Conservation (phyloP, 306 rosid species). For the Dalbergia oliveri region DNA sequence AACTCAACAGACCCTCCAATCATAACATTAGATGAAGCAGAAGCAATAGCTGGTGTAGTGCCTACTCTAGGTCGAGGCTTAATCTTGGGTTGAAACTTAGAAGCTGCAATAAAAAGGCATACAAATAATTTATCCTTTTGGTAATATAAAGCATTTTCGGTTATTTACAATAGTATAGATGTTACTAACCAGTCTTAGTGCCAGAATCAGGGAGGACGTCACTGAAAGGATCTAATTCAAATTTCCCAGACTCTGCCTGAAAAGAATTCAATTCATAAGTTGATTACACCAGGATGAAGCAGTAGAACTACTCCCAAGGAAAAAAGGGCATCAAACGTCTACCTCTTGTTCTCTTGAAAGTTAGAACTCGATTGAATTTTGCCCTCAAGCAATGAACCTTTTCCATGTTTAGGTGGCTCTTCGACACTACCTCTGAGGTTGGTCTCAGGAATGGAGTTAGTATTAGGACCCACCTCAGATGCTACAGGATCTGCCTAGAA, state of each 20-base stretch:
- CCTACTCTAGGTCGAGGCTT: slow-evolving; percentile 63
- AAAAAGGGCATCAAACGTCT: slow-evolving; percentile 26
- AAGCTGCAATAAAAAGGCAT: slow-evolving; percentile 48
- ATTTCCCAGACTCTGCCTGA: slow-evolving; percentile 53
- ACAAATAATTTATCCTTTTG: slow-evolving; percentile 33
- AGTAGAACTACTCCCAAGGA: background rate
- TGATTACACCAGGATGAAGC: slow-evolving; percentile 34
- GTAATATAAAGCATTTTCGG: slow-evolving; percentile 15
- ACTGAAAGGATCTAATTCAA: slow-evolving; percentile 61
- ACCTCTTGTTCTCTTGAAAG: slow-evolving; percentile 47
- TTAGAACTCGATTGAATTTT: slow-evolving; percentile 47
- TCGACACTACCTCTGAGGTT: slow-evolving; percentile 24
- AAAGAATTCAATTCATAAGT: slow-evolving; percentile 27
- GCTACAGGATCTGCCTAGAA: slow-evolving; percentile 49
- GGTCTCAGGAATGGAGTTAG: slow-evolving; percentile 20
- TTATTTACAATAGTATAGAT: slow-evolving; percentile 13
- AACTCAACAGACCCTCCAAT: slow-evolving; percentile 35
- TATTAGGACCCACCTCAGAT: slow-evolving; percentile 24
- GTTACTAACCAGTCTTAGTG: slow-evolving; percentile 55
- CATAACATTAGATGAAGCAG: slow-evolving; percentile 43
- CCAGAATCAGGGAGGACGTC: slow-evolving; percentile 55
- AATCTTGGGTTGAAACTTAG: slow-evolving; percentile 67
- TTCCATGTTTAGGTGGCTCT: slow-evolving; percentile 30
- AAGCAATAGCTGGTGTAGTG: slow-evolving; percentile 37
- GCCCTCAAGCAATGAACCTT: slow-evolving; percentile 49